Base-by-base conservation (phyloP, 208 protist species). In the Leishmania mexicana region DNA sequence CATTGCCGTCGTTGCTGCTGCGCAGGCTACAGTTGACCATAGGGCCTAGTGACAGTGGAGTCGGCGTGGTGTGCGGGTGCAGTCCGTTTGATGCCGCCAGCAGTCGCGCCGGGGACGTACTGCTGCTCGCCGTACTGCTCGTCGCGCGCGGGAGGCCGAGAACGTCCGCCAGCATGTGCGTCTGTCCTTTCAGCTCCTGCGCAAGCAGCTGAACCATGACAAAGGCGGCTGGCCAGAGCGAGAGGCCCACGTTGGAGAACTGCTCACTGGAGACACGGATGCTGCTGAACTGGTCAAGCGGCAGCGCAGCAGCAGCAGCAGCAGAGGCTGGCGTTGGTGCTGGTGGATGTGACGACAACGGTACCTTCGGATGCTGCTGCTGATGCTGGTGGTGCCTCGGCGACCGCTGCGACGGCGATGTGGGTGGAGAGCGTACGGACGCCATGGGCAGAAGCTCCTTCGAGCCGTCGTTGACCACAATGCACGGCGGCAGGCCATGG, bases 221-320 rank as follows among this genome's bases (percentile, higher is more conserved):
- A 86, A 95, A 95, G 31, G 90, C 89, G 3, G 94, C 88, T 11
- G 94, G 94, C 92, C 94, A 97, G 42, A 97, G 81, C 4, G 94
- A 79, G 35, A 94, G 88, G 7, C 94, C 94, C 11, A 97, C 94
- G 72, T 96, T 97, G n/a, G 58, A 51, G 67, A 93, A 96, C 84
- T 96, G 92, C 68, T 87, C 88, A 21, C 49, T 60, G 35, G 92
- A 85, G 19, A 97, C 87, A 4, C 92, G 87, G 51, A 95, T 73
- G 31, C 87, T 74, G 68, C 90, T 81, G 86, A 91, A 96, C 75
- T 85, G 54, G 4, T 64, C 31, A 24, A 73, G 67, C 77, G 84
- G 28, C 40, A 74, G 78, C 15, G 57, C 62, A 28, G 68, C 64
- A 1, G 62, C 40, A 64, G 57, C 24, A 24, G 75, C 60, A 24